Evolutionary conservation across 805 yeast species (phyloP).

Genomic region (Candida nemodendra): DNA sequence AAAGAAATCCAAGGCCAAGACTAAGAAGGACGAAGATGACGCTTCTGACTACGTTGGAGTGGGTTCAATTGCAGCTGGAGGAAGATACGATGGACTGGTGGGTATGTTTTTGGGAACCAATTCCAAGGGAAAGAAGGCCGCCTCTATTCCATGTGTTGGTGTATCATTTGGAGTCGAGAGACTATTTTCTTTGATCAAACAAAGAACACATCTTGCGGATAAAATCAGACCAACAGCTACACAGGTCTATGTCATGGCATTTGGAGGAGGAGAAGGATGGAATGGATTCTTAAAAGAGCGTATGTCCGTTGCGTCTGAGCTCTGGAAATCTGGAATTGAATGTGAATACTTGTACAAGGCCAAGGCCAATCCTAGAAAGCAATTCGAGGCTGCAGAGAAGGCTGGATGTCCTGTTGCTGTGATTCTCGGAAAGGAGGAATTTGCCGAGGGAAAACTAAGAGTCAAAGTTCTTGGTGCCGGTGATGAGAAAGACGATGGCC

Average conservation of each 20-base stretch:
- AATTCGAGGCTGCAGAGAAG: constrained; percentile 96
- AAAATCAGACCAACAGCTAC: constrained; percentile 81
- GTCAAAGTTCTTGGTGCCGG: constrained; percentile 89
- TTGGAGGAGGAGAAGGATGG: constrained; percentile 98
- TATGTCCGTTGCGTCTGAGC: constrained; percentile 75
- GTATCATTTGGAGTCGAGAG: constrained; percentile 97
- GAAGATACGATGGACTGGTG: constrained; percentile 93
- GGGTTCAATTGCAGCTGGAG: constrained; percentile 98
- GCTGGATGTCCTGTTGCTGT: constrained; percentile 88
- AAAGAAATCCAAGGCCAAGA: constrained; percentile 46
- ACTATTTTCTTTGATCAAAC: constrained; percentile 83
- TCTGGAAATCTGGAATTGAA: constrained; percentile 89
- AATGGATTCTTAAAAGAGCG: constrained; percentile 88
- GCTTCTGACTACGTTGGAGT: constrained; percentile 97
- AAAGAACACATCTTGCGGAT: constrained; percentile 62
- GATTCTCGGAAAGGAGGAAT: constrained; percentile 94
- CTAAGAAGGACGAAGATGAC: constrained; percentile 66
- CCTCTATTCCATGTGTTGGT: constrained; percentile 94
- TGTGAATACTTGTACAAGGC: constrained; percentile 89
- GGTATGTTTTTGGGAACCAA: constrained; percentile 90
- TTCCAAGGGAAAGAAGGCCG: constrained; percentile 64
- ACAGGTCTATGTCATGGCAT: constrained; percentile 94
- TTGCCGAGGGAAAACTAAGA: constrained; percentile 73
- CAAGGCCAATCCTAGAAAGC: constrained; percentile 93
- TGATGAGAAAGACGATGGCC: constrained; percentile 78